Evolutionary conservation across 805 yeast genomes (phyloP), one percentile per base, ranked within the genome.

Genomic region (Maudiozyma barnettii): DNA sequence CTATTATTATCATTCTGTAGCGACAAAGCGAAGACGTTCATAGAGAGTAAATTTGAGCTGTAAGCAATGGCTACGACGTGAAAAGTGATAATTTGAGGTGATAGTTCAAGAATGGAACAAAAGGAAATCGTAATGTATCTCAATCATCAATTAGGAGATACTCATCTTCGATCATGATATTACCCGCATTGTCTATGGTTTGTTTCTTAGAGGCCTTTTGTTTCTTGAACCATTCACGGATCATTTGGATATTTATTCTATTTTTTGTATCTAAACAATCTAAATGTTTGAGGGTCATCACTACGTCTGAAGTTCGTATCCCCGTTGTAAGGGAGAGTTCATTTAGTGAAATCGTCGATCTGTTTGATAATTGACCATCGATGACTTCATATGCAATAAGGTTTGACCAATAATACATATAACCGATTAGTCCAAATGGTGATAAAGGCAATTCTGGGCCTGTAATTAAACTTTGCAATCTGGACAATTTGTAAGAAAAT

Each of bases 401-500:
- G 43, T 74, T 70, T 6, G 84, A 70, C 99, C 98, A 93, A 64
- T 77, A 90, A 14, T 75, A 67, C 18, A 84, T 58, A 58, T 89
- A 93, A 6, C 90, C 77, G 9, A 77, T 67, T 45, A 74, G 72
- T 0, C 99, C 99, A 64, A 81, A 84, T 0, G 83, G 82, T 5
- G 95, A 84, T 9, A 93, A 67, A 0, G 99, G 99, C 53, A 80
- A 75, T 61, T 93, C 99, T 0, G 99, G 99, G 0, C 97, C 95
- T 50, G 96, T 88, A 1, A 77, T 64, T 19, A 70, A 55, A 29
- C 77, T 79, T 39, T 84, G 85, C 14, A 73, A 74, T 37, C 77
- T 69, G 0, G 96, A 87, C 19, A 90, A 62, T 29, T 74, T 80
- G 59, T 91, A 93, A 36, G 95, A 86, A 54, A 88, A 85, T 50